Evolutionary conservation across 108 stramenopile species (phyloP).

Genomic region (Aurantiochytrium sp.): DNA sequence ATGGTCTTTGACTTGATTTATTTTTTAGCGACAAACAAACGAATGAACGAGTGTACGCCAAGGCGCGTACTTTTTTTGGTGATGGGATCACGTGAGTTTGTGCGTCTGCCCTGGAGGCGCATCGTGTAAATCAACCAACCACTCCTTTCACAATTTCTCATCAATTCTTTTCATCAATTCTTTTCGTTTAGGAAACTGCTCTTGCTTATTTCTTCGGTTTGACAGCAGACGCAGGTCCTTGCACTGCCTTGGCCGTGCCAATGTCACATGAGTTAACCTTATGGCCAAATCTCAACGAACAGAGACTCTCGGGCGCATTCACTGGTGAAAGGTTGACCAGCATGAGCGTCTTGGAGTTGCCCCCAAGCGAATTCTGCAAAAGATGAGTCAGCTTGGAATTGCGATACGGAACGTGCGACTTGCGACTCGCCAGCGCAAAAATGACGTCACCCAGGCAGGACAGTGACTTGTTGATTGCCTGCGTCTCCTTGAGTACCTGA

Average conservation of each 20-base stretch:
- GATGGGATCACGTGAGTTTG: no score
- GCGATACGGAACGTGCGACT: slow-evolving; percentile 51
- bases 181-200: no score
- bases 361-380: slow-evolving; percentile 40
- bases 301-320: slow-evolving; percentile 72
- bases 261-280: slow-evolving; percentile 41
- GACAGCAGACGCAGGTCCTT: no score
- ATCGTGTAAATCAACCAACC: no score
- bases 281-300: slow-evolving; percentile 76
- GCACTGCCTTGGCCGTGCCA: slow-evolving; percentile 23
- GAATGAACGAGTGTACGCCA: no score
- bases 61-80: no score
- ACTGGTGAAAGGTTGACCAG: slow-evolving; percentile 41
- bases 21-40: no score
- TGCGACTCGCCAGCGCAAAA: slow-evolving; percentile 30
- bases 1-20: not conserved
- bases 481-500: slow-evolving; percentile 38
- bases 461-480: slow-evolving; percentile 48
- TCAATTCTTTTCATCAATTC: no score
- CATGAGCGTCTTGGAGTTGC: slow-evolving; percentile 51
- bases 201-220: no score
- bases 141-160: no score
- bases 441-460: slow-evolving; percentile 58
- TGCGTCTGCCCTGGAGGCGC: no score
- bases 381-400: slow-evolving; percentile 59